phyloP scores from a whole-genome alignment of 2,329 filamentous ascomycete genomes.

The Diplodia seriata region DNA sequence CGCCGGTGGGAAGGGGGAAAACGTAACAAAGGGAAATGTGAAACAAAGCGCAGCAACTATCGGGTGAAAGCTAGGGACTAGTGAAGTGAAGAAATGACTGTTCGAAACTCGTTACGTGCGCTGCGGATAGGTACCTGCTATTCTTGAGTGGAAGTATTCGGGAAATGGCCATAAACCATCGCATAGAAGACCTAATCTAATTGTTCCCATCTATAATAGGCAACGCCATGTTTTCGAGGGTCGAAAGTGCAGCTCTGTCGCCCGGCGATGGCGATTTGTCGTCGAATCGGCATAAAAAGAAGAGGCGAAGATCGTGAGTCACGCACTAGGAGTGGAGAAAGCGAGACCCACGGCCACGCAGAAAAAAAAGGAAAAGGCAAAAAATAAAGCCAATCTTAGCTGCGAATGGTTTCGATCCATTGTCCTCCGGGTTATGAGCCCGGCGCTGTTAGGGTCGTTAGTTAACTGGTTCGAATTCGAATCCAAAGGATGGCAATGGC shows the following conservation, averaged over 20 bases:
- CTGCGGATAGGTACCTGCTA: not conserved
- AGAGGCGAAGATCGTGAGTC: slow-evolving; percentile 2
- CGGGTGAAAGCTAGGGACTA: not conserved
- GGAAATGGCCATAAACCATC: not conserved
- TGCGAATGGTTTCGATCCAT: slow-evolving; percentile 43
- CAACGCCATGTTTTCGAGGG: not conserved
- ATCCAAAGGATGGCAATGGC: not conserved
- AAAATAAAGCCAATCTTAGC: slow-evolving; percentile 36
- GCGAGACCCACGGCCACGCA: not conserved
- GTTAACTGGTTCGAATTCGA: not conserved
- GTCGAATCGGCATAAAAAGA: not conserved
- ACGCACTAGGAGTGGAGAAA: not conserved
- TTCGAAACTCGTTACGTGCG: slow-evolving; percentile 12
- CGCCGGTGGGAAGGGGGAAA: not conserved
- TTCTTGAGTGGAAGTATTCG: not conserved
- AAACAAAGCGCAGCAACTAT: not conserved
- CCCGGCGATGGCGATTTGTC: not conserved
- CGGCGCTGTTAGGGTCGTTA: slow-evolving; percentile 35
- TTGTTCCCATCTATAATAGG: not conserved
- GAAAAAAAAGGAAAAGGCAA: slow-evolving; percentile 30
- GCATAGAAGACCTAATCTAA: not conserved
- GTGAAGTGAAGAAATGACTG: not conserved
- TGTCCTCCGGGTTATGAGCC: slow-evolving; percentile 46
- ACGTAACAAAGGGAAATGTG: not conserved
- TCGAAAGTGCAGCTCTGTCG: not conserved